phyloP scores from a whole-genome alignment of 257 asterid genomes.

The Solanum peruvianum region DNA sequence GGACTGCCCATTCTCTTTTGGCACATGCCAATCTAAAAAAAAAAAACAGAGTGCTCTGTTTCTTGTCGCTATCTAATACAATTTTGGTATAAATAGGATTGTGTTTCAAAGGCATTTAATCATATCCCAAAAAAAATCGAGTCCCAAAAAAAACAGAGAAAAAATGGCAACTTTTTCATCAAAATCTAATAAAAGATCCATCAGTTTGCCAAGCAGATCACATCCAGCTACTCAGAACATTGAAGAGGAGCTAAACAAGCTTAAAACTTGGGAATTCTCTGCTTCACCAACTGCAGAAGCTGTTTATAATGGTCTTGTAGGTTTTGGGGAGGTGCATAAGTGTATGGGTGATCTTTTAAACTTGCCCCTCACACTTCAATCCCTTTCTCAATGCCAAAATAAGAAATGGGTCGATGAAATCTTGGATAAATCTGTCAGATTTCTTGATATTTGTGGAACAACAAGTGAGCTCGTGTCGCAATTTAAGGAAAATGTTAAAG shows the following conservation, averaged over 20 bases:
- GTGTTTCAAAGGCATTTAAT: neutral
- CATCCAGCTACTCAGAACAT: slow-evolving; percentile 15
- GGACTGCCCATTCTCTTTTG: neutral
- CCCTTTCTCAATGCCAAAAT: neutral
- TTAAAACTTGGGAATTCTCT: slow-evolving; percentile 3
- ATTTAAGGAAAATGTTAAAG: neutral
- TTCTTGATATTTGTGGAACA: slow-evolving; percentile 3
- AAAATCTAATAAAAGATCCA: slow-evolving; percentile 15
- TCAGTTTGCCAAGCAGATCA: slow-evolving; percentile 22
- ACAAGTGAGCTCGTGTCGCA: neutral
- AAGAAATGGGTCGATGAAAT: slow-evolving; percentile 2
- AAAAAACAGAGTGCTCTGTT: neutral
- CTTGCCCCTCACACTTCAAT: slow-evolving; percentile 1
- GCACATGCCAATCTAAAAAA: neutral
- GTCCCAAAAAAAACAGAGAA: neutral
- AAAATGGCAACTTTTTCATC: slow-evolving; percentile 13
- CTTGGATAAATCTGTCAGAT: slow-evolving; percentile 2
- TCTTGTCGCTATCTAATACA: neutral
- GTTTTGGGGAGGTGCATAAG: neutral
- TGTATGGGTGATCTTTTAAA: neutral
- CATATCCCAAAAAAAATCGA: neutral
- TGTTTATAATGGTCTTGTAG: neutral
- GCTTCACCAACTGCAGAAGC: neutral
- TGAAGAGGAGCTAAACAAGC: slow-evolving; percentile 17
- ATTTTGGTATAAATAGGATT: neutral